These are phyloP conservation scores for Gentiana dahurica DNA, from an alignment of 257 asterid species.

Conservation along the genomic window DNA sequence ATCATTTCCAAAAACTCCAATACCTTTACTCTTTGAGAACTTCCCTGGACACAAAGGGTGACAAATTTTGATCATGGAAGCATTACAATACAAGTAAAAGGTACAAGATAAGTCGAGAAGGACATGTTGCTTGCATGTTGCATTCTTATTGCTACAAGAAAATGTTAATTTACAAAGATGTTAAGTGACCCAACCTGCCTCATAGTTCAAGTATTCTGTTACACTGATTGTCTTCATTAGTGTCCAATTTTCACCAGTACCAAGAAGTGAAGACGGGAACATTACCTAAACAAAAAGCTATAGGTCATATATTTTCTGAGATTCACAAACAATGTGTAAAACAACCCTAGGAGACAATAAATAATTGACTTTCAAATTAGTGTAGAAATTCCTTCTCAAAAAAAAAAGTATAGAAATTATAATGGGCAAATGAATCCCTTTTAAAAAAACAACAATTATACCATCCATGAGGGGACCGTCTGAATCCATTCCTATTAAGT, in stretches of 20 bases:
- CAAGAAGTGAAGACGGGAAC: constrained; percentile 92
- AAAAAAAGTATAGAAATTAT: too few relatives aligned
- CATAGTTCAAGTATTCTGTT: constrained; percentile 92
- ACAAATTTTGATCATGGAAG: background rate
- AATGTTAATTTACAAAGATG: background rate
- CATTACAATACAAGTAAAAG: background rate
- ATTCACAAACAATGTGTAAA: constrained; percentile 1
- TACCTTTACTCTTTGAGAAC: constrained; percentile 88
- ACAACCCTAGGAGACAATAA: background rate
- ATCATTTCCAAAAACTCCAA: constrained; percentile 97
- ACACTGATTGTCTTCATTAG: constrained; percentile 95
- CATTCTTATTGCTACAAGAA: background rate
- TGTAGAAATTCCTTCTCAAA: too few relatives aligned
- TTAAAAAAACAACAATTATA: too few relatives aligned
- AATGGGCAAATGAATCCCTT: too few relatives aligned
- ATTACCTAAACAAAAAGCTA: constrained; percentile 51
- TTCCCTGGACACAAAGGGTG: constrained; percentile 41
- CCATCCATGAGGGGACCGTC: too few relatives aligned
- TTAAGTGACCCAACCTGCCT: constrained; percentile 54
- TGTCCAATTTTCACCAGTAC: constrained; percentile 96
- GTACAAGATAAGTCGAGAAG: background rate
- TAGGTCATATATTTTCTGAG: too few relatives aligned
- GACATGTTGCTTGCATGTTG: too few relatives aligned
- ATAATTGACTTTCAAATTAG: too few relatives aligned
- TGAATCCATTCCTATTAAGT: too few relatives aligned